A percentile compares a stretch with the other conserved stretches of the same genome.
Evolutionary conservation across 441 rosid genomes (phyloP).

Genomic region (Metrosideros polymorpha): DNA sequence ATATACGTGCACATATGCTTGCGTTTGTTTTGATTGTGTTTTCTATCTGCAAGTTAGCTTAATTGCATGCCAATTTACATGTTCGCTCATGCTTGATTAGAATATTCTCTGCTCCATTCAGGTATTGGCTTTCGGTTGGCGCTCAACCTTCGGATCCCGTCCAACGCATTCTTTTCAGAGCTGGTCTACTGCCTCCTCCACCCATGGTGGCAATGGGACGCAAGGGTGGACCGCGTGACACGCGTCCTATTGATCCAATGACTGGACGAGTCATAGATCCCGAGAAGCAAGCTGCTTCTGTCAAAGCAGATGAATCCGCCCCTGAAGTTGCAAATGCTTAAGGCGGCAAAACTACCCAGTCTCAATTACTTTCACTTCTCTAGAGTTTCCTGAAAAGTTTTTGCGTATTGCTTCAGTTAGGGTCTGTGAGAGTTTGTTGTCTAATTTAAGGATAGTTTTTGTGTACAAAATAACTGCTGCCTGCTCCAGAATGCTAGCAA

Average conservation of each 20-base stretch:
- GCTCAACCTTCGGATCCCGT: constrained; percentile 92
- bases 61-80: neutral
- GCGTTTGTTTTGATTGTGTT: neutral
- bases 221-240: constrained; percentile 81
- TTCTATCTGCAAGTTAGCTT: neutral
- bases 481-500: neutral
- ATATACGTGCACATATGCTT: neutral
- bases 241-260: constrained; percentile 68
- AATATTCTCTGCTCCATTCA: constrained; percentile 2
- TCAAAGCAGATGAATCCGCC: constrained; percentile 5
- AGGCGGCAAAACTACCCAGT: neutral
- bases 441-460: neutral
- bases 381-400: neutral
- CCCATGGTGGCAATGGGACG: constrained; percentile 79
- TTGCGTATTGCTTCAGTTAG: neutral
- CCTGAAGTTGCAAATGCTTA: neutral
- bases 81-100: neutral
- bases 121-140: constrained; percentile 95
- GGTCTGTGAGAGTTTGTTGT: neutral
- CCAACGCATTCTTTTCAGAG: constrained; percentile 70
- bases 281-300: constrained; percentile 12
- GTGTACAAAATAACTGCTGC: neutral
- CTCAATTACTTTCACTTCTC: neutral
- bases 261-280: constrained; percentile 45
- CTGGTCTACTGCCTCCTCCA: constrained; percentile 81